These are phyloP conservation scores for Solidago caesia DNA, from an alignment of 129 eudicot genomes.

Conservation along the genomic window DNA sequence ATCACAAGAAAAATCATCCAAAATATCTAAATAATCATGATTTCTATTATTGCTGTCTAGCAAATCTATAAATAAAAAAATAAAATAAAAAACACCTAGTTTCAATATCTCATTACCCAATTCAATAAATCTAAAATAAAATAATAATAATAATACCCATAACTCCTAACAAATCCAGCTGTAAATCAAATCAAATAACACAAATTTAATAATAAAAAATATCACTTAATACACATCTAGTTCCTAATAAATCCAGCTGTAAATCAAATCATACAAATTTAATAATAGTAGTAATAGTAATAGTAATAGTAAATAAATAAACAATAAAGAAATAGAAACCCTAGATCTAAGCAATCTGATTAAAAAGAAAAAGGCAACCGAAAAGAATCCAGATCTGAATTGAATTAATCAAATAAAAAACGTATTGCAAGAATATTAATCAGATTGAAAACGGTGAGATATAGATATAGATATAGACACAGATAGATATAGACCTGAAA, in stretches of 20 bases:
- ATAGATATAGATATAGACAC: neutral
- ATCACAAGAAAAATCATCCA: neutral
- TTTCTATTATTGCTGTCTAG: constrained; percentile 13
- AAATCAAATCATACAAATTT: constrained; percentile 6
- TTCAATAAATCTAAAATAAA: neutral
- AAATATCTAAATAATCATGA: constrained; percentile 16
- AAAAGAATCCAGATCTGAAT: constrained; percentile 29
- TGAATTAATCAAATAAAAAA: constrained; percentile 2
- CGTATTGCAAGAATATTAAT: neutral
- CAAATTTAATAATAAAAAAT: neutral
- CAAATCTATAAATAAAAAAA: neutral
- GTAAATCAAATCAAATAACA: neutral
- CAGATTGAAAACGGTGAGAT: neutral
- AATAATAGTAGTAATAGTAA: neutral
- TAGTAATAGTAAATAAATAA: neutral
- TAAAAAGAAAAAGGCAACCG: neutral
- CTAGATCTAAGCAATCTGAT: constrained; percentile 25
- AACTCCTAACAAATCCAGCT: neutral
- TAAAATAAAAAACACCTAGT: neutral
- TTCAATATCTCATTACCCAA: constrained; percentile 14
- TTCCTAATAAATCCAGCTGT: constrained; percentile 9
- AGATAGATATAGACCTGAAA: constrained; percentile 43
- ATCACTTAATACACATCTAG: neutral
- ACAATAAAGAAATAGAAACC: neutral
- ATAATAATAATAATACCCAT: neutral